Base-by-base conservation (phyloP, 148 eudicot genomes). In the Diospyros kaki region DNA sequence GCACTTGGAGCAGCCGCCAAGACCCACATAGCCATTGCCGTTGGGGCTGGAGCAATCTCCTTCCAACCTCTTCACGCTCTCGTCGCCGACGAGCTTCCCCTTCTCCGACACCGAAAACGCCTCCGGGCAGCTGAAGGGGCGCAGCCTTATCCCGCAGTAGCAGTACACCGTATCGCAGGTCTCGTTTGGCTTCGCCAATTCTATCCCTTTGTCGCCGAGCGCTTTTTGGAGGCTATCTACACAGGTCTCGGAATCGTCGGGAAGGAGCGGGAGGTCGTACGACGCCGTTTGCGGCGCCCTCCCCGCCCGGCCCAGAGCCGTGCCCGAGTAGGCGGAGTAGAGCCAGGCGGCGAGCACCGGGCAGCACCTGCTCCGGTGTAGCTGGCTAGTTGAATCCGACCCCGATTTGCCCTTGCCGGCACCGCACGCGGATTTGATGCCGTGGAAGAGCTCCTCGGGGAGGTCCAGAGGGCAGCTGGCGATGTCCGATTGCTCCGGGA, bases 311-410 rank as follows among this genome's bases (percentile, higher is more conserved):
- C 76, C 69, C 3, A 89, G 81, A 1, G 89, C 89, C 3, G 92
- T 87, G 5, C 65, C 65, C 1, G 92, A 81, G 83, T 88, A 93
- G 2, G 94, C 88, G 56, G 92, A 84, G 86, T 89, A 93, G 59
- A 93, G 85, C 92, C 94, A 91, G 45, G 96, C 85, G 11, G 93
- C 94, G 4, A 93, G 86, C 11, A 89, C 90, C 0, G 98, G 98
- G 86, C 98, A 93, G 86, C 97, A 93, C 42, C 78, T 80, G 75
- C 42, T 75, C 15, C 80, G 87, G 74, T 72, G 81, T 77, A 87
- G 76, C 56, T 81, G 77, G 18, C 71, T 75, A 58, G 75, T 63
- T 41, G 60, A 72, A 48, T 55, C 55, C 52, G 51, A 54, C 67
- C 45, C 58, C 66, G 60, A 11, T 68, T 76, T 63, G 9, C 60